Evolutionary conservation across 2,329 filamentous ascomycete species (phyloP).

Genomic region (Plenodomus biglobosus): DNA sequence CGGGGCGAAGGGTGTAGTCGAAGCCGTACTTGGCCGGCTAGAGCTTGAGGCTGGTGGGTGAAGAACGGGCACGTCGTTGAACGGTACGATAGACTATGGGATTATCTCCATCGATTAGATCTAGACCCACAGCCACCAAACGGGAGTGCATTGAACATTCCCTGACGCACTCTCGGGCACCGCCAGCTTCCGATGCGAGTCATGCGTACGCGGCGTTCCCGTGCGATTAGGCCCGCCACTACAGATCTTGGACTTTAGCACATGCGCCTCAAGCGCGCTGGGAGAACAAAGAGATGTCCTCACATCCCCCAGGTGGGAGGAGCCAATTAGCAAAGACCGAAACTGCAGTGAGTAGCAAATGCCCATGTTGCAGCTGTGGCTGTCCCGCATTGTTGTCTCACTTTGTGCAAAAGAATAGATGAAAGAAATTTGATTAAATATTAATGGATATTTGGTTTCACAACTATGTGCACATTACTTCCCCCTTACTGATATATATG

Average conservation of each 20-base stretch:
- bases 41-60: constrained; percentile 30
- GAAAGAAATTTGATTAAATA: neutral
- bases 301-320: neutral
- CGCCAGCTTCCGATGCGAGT: neutral
- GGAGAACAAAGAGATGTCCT: neutral
- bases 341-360: neutral
- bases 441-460: constrained; percentile 1
- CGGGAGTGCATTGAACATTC: neutral
- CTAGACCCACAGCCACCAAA: neutral
- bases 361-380: neutral
- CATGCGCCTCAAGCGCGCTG: neutral
- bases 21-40: constrained; percentile 32
- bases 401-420: neutral
- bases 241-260: neutral
- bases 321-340: neutral
- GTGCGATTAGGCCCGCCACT: neutral
- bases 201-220: neutral
- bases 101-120: neutral
- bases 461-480: constrained; percentile 17
- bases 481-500: constrained; percentile 11
- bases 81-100: neutral
- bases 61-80: neutral
- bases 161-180: no score
- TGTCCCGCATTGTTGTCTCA: neutral
- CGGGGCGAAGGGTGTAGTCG: constrained; percentile 37